Base-by-base conservation (phyloP, 129 eudicot species). In the Flaveria trinervia region DNA sequence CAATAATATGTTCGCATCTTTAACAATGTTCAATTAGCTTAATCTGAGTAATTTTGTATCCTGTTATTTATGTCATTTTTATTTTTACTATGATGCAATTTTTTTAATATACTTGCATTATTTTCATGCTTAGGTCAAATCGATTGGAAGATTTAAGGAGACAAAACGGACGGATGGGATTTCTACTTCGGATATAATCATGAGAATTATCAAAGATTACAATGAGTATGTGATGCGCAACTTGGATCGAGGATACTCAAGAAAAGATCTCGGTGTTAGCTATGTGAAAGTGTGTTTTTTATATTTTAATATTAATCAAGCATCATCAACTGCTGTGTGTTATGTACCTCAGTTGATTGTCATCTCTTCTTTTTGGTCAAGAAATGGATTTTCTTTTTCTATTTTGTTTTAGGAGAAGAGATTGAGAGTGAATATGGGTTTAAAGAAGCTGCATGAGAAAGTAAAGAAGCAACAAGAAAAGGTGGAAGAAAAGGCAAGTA, bases 231-330 rank as follows among this genome's bases (percentile, higher is more conserved):
- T 94, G 75, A 83, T 94, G 91, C 97, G 98, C 60, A 94, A 94
- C 84, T 83, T 94, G 91, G 97, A 82, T 79, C 90, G 98, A 65
- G 98, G 98, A 17, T 94, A 94, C 85, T 89, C 98, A 50, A 91
- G 98, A 86, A 94, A 89, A 88, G 98, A 94, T 62, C 97, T 94
- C 67, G 93, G 93, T 79, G 88, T 94, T 65, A 94, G 98, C 84
- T 94, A 91, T 61, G 98, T 94, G 30, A 94, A 94, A 92, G 98
- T 69, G 87, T 70, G 83, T 81, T 50, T 60, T 39, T 20, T 71
- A 22, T 17, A 70, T 46, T 2, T 64, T 52, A 17, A 54, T 23
- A 23, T 70, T 46, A 4, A 68, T 60, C 36, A 61, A 54, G 26
- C 22, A 56, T 43, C 11, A 61, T 25, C 18, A 41, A 41, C 57